Evolutionary conservation across 345 rosid species (phyloP).

Genomic region (Hibiscus syriacus): DNA sequence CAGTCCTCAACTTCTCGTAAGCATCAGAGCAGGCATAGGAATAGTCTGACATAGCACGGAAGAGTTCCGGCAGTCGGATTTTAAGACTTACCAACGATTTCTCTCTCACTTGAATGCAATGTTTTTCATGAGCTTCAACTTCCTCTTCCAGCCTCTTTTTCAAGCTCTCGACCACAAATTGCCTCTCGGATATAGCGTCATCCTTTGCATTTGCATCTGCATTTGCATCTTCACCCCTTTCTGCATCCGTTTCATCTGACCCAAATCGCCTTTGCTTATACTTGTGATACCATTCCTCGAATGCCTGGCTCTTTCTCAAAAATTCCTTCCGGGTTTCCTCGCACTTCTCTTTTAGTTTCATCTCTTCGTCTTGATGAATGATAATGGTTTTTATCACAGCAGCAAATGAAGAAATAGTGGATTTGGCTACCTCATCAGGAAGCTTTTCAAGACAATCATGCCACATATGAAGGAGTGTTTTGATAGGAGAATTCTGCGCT

Average conservation of each 20-base stretch:
- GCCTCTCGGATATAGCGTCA: constrained; percentile 58
- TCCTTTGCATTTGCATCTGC: constrained; percentile 47
- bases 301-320: constrained; percentile 64
- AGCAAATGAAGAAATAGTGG: constrained; percentile 67
- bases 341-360: constrained; percentile 74
- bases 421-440: constrained; percentile 78
- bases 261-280: constrained; percentile 48
- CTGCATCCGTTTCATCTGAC: constrained; percentile 34
- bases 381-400: constrained; percentile 72
- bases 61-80: constrained; percentile 75
- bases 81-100: constrained; percentile 79
- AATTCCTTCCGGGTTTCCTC: constrained; percentile 75
- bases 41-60: constrained; percentile 70
- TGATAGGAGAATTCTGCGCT: constrained; percentile 66
- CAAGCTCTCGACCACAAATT: constrained; percentile 57
- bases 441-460: constrained; percentile 64
- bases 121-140: constrained; percentile 53
- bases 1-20: constrained; percentile 49
- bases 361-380: constrained; percentile 77
- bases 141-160: constrained; percentile 74
- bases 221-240: constrained; percentile 48
- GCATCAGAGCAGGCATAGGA: constrained; percentile 60
- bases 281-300: constrained; percentile 83
- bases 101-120: constrained; percentile 84
- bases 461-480: constrained; percentile 65